phyloP scores from a whole-genome alignment of 2,329 filamentous ascomycete genomes.

The Penicillium rolfsii region DNA sequence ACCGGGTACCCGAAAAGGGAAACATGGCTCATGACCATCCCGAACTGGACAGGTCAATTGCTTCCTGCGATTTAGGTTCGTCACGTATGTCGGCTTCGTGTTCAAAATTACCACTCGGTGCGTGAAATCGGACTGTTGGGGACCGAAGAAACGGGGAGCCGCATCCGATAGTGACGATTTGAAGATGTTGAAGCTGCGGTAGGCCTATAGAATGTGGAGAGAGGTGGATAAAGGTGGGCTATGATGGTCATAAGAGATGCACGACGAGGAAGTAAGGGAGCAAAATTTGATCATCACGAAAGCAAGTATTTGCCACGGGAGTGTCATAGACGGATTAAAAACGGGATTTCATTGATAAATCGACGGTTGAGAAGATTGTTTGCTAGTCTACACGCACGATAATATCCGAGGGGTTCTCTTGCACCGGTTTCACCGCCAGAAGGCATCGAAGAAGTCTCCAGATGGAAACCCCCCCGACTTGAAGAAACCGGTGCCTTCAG shows the following conservation, averaged over 20 bases:
- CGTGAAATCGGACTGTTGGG: slow-evolving; percentile 4
- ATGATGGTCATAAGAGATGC: background rate
- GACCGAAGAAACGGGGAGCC: slow-evolving; percentile 1
- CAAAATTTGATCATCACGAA: background rate
- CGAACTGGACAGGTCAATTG: background rate
- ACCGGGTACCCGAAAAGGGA: background rate
- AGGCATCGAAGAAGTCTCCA: slow-evolving; percentile 12
- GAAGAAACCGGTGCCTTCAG: slow-evolving; percentile 43
- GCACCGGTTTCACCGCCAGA: slow-evolving; percentile 41
- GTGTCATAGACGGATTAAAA: background rate
- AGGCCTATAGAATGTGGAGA: background rate
- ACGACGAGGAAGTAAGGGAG: background rate
- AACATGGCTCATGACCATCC: slow-evolving; percentile 7
- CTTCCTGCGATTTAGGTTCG: background rate
- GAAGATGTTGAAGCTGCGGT: background rate
- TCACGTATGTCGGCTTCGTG: background rate
- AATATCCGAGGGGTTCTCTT: slow-evolving; percentile 48
- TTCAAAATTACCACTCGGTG: background rate
- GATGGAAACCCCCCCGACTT: slow-evolving; percentile 18
- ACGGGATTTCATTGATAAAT: slow-evolving; percentile 5
- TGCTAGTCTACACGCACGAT: slow-evolving; percentile 11
- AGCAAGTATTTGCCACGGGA: background rate
- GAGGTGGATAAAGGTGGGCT: background rate
- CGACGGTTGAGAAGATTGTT: slow-evolving; percentile 6
- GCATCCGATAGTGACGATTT: slow-evolving; percentile 2